A percentile compares a stretch with the other conserved stretches of the same genome.
Conservation (phyloP, 345 rosid genomes). For the Leavenworthia alabamica region DNA sequence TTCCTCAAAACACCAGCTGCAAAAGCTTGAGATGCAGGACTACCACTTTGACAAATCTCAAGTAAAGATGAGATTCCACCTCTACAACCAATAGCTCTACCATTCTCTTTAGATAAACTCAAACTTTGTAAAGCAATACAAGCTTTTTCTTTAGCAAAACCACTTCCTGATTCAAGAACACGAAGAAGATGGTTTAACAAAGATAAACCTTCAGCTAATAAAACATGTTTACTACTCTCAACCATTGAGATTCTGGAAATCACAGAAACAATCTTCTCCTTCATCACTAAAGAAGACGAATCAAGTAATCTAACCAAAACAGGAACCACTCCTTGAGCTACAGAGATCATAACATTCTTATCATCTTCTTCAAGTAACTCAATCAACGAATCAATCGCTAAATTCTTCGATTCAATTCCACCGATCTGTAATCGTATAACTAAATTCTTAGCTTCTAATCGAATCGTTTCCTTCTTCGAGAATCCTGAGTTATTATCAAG, state of each 20-base stretch:
- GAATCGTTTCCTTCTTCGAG: slow-evolving; percentile 61
- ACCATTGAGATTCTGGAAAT: slow-evolving; percentile 65
- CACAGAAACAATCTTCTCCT: slow-evolving; percentile 67
- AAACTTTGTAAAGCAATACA: slow-evolving; percentile 74
- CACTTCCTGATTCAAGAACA: slow-evolving; percentile 76
- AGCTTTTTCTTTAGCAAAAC: slow-evolving; percentile 77
- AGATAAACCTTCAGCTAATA: slow-evolving; percentile 67
- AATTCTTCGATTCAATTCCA: slow-evolving; percentile 52
- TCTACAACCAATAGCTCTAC: too few relatives aligned
- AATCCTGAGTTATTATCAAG: too few relatives aligned
- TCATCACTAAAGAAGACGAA: slow-evolving; percentile 49
- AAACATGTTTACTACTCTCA: slow-evolving; percentile 71
- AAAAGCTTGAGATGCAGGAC: too few relatives aligned
- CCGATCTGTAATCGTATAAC: slow-evolving; percentile 82
- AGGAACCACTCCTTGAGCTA: slow-evolving; percentile 84
- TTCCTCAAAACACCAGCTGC: too few relatives aligned
- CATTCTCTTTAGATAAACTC: slow-evolving; percentile 46
- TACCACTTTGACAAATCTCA: too few relatives aligned
- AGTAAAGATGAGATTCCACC: too few relatives aligned
- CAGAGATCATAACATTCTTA: slow-evolving; percentile 82
- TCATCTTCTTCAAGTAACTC: slow-evolving; percentile 54
- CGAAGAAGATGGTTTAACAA: slow-evolving; percentile 72
- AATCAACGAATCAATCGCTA: slow-evolving; percentile 64
- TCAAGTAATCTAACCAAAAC: slow-evolving; percentile 65
- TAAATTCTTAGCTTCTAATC: slow-evolving; percentile 61